These are phyloP conservation scores for Sporisorium exsertum DNA, from an alignment of 1,284 basidiomycete genomes.

Conservation along the genomic window DNA sequence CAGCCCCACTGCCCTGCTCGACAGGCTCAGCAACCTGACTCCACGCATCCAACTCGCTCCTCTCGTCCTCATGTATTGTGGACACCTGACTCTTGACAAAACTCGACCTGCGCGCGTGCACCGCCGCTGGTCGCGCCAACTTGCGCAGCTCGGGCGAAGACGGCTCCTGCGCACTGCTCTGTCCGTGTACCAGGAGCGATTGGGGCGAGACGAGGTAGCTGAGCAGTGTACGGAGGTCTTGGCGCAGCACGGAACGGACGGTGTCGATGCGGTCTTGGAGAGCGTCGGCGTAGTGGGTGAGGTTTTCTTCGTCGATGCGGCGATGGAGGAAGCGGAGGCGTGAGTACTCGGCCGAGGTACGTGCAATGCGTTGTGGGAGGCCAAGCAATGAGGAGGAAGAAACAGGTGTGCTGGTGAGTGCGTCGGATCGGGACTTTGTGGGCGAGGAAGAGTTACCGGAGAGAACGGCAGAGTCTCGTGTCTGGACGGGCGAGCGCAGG, in stretches of 20 bases:
- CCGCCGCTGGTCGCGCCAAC: conserved; percentile 2
- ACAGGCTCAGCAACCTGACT: conserved; percentile 74
- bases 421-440: conserved; percentile 7
- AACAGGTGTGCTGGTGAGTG: background rate
- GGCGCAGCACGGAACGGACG: conserved; percentile 82
- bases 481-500: background rate
- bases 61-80: conserved; percentile 7
- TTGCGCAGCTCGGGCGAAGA: conserved; percentile 29
- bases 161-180: conserved; percentile 4
- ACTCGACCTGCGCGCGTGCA: conserved; percentile 22
- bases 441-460: background rate
- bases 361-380: conserved; percentile 79
- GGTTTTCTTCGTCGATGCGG: conserved; percentile 81
- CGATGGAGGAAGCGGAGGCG: conserved; percentile 89
- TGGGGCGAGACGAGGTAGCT: conserved; percentile 71
- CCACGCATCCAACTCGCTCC: conserved; percentile 39
- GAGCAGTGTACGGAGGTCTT: conserved; percentile 85
- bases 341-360: conserved; percentile 88
- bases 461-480: background rate
- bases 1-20: conserved; percentile 77
- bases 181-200: conserved; percentile 41
- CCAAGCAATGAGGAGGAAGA: conserved; percentile 27
- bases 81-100: conserved; percentile 19
- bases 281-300: conserved; percentile 79
- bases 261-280: conserved; percentile 84